Evolutionary conservation across 306 rosid species (phyloP).

Genomic region (Quercus mongolica): DNA sequence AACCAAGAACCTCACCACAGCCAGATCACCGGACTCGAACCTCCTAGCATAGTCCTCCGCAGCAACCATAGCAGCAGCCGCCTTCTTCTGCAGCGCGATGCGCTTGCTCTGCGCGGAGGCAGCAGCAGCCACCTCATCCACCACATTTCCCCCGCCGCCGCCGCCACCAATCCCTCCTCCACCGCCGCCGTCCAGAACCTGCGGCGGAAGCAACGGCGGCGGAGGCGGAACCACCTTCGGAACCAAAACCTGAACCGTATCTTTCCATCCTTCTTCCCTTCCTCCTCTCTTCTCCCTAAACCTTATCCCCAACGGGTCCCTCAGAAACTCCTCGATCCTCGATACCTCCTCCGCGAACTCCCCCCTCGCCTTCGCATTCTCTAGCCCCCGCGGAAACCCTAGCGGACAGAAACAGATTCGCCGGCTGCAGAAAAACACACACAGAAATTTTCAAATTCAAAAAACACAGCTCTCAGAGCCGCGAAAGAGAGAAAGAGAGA

Average conservation of each 20-base stretch:
- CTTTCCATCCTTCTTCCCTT: neutral
- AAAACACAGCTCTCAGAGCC: neutral
- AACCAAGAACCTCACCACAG: slow-evolving; percentile 21
- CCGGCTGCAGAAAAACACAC: slow-evolving; percentile 41
- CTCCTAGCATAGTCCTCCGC: slow-evolving; percentile 91
- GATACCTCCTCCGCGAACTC: slow-evolving; percentile 48
- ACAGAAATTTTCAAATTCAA: slow-evolving; percentile 1
- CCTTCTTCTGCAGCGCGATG: slow-evolving; percentile 73
- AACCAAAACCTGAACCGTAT: slow-evolving; percentile 59
- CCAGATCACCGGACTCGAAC: slow-evolving; percentile 73
- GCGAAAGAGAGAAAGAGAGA: neutral
- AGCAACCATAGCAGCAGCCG: slow-evolving; percentile 94
- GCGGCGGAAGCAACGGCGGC: slow-evolving; percentile 29
- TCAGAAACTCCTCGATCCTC: slow-evolving; percentile 48
- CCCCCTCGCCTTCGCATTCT: slow-evolving; percentile 28
- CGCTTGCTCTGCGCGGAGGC: slow-evolving; percentile 83
- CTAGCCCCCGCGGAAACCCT: slow-evolving; percentile 61
- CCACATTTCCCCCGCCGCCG: slow-evolving; percentile 35
- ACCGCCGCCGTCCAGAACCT: neutral
- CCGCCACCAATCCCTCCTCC: slow-evolving; percentile 24
- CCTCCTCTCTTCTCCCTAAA: slow-evolving; percentile 14
- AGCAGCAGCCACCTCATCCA: slow-evolving; percentile 52
- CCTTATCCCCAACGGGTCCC: slow-evolving; percentile 52
- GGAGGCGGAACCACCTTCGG: slow-evolving; percentile 81
- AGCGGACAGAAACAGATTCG: slow-evolving; percentile 65